Base-by-base conservation (phyloP, 1,284 basidiomycete genomes). In the Papiliotrema nemorosa region DNA sequence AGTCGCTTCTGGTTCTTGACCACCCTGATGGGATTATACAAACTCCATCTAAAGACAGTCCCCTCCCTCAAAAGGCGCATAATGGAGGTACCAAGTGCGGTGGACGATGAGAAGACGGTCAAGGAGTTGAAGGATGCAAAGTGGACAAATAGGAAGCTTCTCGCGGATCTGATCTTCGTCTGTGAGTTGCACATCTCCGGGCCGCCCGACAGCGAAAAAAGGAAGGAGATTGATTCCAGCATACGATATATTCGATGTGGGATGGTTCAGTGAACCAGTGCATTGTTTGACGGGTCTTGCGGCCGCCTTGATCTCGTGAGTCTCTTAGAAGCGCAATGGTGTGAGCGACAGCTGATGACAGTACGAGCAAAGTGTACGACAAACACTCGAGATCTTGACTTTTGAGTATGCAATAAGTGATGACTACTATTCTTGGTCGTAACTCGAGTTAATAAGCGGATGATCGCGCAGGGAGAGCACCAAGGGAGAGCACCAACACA, bases 1-100 rank as follows among this genome's bases (percentile, higher is more conserved):
- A 73, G 70, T 49, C 69, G 70, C 3, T 61, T 73, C 37, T 73
- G 70, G 70, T 53, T 73, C 33, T 33, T 64, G 16, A 66, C 55
- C 13, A 73, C 70, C 0, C 20, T 70, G n/a, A 65, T 67, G 25
- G 65, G 57, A 2, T 57, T 73, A 10, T 73, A 66, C 50, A 63
- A 53, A 27, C 52, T 71, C 9, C 62, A 69, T 47, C 7, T 60
- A 13, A 56, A 54, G 16, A 64, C 64, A 2, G 41, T 69, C 31
- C 66, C 66, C 18, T 49, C 36, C 13, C 44, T 64, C 9, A 39
- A 27, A 29, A 24, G 22, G 26, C 29, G 18, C 21, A 25, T 27
- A 9, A 44, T 16, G 10, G n/a, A 31, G 38, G 27, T 12, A 34
- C 38, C 29, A 21, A 25, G 5, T 35, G 29, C 14, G 24, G 14